Evolutionary conservation across 2,329 filamentous ascomycete species (phyloP).

Genomic region (Teratosphaeria pseudoeucalypti): DNA sequence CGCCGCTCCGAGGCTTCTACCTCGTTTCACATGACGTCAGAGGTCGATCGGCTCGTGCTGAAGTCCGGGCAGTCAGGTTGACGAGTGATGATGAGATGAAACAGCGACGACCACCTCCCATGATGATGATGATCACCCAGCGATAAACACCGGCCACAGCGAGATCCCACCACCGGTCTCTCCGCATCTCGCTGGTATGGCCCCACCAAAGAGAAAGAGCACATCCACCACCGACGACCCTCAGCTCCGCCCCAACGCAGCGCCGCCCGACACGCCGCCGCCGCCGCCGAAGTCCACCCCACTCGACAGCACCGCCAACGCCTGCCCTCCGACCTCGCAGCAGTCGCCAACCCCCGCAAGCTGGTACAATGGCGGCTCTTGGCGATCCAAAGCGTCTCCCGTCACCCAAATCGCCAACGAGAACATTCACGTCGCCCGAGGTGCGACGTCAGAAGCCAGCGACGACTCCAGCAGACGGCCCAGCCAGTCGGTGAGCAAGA

Average conservation of each 20-base stretch:
- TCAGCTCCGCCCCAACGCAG: constrained; percentile 1
- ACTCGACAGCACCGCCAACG: background rate
- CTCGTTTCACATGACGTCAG: background rate
- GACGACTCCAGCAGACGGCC: constrained; percentile 18
- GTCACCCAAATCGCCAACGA: constrained; percentile 38
- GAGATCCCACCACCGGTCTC: background rate
- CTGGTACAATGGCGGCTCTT: constrained; percentile 37
- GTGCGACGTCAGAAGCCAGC: constrained; percentile 30
- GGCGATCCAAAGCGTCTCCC: constrained; percentile 37
- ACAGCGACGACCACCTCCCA: background rate
- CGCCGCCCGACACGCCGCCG: background rate
- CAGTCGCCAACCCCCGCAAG: constrained; percentile 12
- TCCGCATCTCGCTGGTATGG: background rate
- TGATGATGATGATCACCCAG: background rate
- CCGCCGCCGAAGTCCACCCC: background rate
- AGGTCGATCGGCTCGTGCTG: background rate
- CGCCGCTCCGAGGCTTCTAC: no score
- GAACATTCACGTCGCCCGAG: constrained; percentile 35
- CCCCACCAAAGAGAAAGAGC: constrained; percentile 12
- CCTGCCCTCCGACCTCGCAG: background rate
- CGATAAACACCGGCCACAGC: background rate
- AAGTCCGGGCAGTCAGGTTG: background rate
- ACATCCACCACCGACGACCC: constrained; percentile 8
- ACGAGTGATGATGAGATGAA: background rate
- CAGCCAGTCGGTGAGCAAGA: constrained; percentile 27